phyloP scores from a whole-genome alignment of 2,329 filamentous ascomycete species.

The Verticillium albo-atrum region DNA sequence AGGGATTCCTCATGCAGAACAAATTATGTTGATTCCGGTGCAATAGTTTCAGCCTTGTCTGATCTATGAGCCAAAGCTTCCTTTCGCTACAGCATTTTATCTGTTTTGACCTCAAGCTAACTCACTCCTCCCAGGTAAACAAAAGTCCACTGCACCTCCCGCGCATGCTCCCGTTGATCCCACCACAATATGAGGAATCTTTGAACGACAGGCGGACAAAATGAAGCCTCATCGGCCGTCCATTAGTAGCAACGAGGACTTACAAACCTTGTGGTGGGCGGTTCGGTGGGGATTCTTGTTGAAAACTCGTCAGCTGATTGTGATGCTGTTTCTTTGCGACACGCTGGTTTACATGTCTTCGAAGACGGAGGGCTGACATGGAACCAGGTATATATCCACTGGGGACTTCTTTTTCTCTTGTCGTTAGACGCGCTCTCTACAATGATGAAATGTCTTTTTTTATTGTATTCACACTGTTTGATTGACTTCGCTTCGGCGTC shows the following conservation, averaged over 20 bases:
- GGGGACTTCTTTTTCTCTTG: slow-evolving; percentile 4
- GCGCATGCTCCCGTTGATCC: slow-evolving; percentile 13
- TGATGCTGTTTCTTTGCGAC: slow-evolving; percentile 18
- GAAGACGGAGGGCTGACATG: background rate
- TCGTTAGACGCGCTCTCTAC: background rate
- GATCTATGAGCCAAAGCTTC: slow-evolving; percentile 33
- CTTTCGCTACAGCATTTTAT: slow-evolving; percentile 12
- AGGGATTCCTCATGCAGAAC: slow-evolving; percentile 68
- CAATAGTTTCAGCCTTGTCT: slow-evolving; percentile 66
- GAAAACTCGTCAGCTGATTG: slow-evolving; percentile 63
- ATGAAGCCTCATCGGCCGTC: slow-evolving; percentile 50
- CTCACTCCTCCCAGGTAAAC: slow-evolving; percentile 37
- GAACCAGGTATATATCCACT: slow-evolving; percentile 20
- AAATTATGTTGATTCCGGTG: slow-evolving; percentile 59
- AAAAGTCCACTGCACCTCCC: background rate
- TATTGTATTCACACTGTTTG: slow-evolving; percentile 59
- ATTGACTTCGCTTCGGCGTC: slow-evolving; percentile 35
- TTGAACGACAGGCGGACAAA: slow-evolving; percentile 67
- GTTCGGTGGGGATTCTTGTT: slow-evolving; percentile 53
- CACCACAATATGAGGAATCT: slow-evolving; percentile 51
- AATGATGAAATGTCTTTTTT: slow-evolving; percentile 41
- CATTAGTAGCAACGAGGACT: slow-evolving; percentile 50
- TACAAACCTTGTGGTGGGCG: slow-evolving; percentile 57
- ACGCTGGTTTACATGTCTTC: background rate
- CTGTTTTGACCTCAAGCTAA: slow-evolving; percentile 26